These are phyloP conservation scores for Phascolomyces articulosus DNA, from an alignment of 371 early-diverging fungal genomes.

Conservation along the genomic window DNA sequence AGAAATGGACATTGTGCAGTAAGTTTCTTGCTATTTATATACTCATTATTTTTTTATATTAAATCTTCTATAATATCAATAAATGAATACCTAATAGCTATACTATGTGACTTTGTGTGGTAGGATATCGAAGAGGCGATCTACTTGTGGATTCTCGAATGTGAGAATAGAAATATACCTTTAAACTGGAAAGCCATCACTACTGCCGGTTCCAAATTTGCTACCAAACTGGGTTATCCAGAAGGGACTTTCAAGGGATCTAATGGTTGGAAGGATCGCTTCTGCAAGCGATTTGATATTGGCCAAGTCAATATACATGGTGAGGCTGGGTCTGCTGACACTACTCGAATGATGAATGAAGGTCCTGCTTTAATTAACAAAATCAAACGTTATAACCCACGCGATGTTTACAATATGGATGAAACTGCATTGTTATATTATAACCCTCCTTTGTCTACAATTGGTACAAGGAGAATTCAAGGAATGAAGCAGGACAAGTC, in stretches of 20 bases:
- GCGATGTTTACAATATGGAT: constrained; percentile 11
- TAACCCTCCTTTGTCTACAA: constrained; percentile 2
- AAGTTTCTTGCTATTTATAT: too few species aligned
- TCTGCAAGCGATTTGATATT: background rate
- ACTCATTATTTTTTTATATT: too few species aligned
- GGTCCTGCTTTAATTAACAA: background rate
- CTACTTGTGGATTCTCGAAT: background rate
- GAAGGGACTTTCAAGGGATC: background rate
- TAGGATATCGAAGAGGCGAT: background rate
- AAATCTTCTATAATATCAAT: too few species aligned
- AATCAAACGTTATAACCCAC: background rate
- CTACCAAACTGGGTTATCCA: background rate
- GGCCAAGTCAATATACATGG: background rate
- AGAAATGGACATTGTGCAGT: too few species aligned
- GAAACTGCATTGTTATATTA: too few species aligned
- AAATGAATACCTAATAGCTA: too few species aligned
- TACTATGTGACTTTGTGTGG: too few species aligned
- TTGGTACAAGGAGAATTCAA: background rate
- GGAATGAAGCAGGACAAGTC: constrained; percentile 11
- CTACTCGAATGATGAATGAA: background rate
- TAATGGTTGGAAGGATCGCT: background rate
- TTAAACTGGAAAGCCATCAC: background rate
- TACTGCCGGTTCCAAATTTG: background rate
- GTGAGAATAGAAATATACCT: background rate
- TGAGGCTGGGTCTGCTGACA: background rate